phyloP scores from a whole-genome alignment of 2,329 filamentous ascomycete genomes.

The Fusarium coicis region DNA sequence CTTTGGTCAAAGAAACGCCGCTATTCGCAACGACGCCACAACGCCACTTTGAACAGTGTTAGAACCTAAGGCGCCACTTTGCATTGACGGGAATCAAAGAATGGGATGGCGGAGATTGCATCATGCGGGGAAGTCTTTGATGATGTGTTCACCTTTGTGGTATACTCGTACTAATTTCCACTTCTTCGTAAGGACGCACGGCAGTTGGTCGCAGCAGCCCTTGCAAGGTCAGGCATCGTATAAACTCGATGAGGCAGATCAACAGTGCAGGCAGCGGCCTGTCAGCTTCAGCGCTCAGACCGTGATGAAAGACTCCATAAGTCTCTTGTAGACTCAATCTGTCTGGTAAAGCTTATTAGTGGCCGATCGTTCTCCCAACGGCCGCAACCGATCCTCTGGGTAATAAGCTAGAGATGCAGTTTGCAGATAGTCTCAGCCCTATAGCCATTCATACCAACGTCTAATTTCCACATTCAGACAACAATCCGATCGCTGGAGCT shows the following conservation, averaged over 20 bases:
- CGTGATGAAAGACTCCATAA: fast-evolving
- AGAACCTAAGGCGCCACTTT: background rate
- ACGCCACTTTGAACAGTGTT: background rate
- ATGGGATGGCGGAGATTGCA: background rate
- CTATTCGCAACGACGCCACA: background rate
- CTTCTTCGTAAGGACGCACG: background rate
- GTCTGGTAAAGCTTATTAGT: background rate
- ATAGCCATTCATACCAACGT: fast-evolving
- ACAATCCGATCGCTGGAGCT: fast-evolving
- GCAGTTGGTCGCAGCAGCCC: background rate
- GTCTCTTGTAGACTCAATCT: fast-evolving
- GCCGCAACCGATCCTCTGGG: background rate
- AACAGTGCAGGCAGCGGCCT: too few species aligned
- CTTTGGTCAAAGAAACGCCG: background rate
- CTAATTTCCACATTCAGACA: background rate
- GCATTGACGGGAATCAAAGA: fast-evolving
- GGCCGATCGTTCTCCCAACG: fast-evolving
- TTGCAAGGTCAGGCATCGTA: background rate
- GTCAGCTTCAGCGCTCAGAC: background rate
- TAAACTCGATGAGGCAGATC: fast-evolving
- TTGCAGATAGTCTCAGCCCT: background rate
- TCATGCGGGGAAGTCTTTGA: background rate
- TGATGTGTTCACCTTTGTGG: fast-evolving
- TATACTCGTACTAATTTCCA: fast-evolving
- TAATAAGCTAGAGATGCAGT: background rate